A percentile compares a stretch with the other conserved stretches of the same genome.
These are phyloP conservation scores for Ascochyta koolunga DNA, from an alignment of 2,329 filamentous ascomycete genomes.

Conservation along the genomic window DNA sequence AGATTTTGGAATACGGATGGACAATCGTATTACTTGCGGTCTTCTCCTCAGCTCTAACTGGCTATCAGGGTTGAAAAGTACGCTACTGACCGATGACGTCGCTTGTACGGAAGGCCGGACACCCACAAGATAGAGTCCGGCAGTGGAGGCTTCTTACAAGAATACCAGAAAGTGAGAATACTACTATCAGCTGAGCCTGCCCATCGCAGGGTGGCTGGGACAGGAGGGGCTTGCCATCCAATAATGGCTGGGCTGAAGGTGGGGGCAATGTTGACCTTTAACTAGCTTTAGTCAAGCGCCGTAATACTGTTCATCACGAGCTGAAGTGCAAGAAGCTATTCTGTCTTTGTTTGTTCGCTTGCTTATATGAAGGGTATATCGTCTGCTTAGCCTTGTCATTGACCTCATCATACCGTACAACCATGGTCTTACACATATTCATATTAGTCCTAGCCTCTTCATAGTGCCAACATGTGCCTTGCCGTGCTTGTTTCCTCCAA, in stretches of 20 bases:
- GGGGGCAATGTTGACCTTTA: conserved; percentile 1
- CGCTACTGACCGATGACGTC: conserved; percentile 9
- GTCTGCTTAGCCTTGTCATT: neutral
- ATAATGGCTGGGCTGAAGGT: conserved; percentile 3
- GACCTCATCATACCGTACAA: neutral
- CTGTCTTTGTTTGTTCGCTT: neutral
- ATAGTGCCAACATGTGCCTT: conserved; percentile 37
- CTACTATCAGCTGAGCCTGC: neutral
- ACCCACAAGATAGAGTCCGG: neutral
- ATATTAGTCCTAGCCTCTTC: conserved; percentile 39
- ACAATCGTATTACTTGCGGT: neutral
- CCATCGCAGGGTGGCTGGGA: conserved; percentile 1
- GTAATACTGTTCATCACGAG: neutral
- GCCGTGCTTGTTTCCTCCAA: conserved; percentile 25
- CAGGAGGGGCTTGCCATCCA: neutral
- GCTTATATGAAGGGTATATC: conserved; percentile 7
- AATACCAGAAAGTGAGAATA: neutral
- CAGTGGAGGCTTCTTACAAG: neutral
- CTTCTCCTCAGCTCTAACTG: neutral
- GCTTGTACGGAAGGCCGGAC: conserved; percentile 1
- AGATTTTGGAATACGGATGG: neutral
- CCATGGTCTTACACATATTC: neutral
- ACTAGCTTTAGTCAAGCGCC: neutral
- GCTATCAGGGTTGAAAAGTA: neutral
- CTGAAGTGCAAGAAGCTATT: neutral